Percentiles rank a stretch among this genome's conserved stretches.
These are phyloP conservation scores for Glycyrrhiza uralensis DNA, from an alignment of 306 rosid genomes.

Conservation along the genomic window DNA sequence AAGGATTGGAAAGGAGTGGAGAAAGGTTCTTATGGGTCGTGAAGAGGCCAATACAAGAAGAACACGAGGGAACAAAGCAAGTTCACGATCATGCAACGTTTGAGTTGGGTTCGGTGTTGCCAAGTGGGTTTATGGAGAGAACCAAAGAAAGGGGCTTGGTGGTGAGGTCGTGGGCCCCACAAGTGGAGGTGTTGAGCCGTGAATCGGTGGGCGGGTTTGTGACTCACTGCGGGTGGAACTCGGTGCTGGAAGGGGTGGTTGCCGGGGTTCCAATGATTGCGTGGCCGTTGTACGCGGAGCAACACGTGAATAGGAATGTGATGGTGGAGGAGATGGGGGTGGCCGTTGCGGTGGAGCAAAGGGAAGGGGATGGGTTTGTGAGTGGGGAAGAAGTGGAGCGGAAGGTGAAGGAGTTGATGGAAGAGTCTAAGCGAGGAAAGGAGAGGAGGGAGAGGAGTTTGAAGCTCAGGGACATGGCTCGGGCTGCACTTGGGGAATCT, in stretches of 20 bases:
- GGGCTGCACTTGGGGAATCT: constrained; percentile 15
- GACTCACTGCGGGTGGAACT: constrained; percentile 44
- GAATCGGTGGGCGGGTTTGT: constrained; percentile 34
- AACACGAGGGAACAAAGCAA: neutral
- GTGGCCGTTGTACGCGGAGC: constrained; percentile 36
- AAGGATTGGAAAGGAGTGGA: constrained; percentile 29
- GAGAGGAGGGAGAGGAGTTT: constrained; percentile 17
- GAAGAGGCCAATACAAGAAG: neutral
- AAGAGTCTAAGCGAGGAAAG: neutral
- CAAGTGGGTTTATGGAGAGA: constrained; percentile 30
- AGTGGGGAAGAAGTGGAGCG: constrained; percentile 26
- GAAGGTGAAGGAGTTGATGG: constrained; percentile 25
- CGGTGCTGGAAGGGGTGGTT: constrained; percentile 36
- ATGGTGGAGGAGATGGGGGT: constrained; percentile 34
- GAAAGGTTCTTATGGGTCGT: constrained; percentile 33
- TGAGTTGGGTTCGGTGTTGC: constrained; percentile 4
- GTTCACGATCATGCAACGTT: neutral
- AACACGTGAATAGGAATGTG: constrained; percentile 34
- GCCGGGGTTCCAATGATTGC: constrained; percentile 43
- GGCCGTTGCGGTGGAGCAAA: constrained; percentile 27
- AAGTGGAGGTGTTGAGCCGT: constrained; percentile 25
- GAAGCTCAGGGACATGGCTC: constrained; percentile 12
- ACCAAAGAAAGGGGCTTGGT: constrained; percentile 29
- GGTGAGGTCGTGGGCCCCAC: constrained; percentile 31
- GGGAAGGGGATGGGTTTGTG: constrained; percentile 28